phyloP scores from a whole-genome alignment of 164 flowering plant species.

The grape (Vitis vinifera) region DNA sequence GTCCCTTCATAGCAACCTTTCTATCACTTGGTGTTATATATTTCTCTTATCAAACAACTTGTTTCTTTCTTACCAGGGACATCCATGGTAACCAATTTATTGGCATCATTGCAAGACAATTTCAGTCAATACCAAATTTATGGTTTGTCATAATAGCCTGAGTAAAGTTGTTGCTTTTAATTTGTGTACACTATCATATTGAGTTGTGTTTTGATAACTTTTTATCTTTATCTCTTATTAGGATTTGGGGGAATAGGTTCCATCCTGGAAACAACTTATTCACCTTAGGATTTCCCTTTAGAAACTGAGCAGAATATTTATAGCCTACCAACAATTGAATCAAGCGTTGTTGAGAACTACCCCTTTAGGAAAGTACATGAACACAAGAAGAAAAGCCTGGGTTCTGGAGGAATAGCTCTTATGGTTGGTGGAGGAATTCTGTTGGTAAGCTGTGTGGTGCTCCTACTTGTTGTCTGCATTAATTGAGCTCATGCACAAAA shows the following conservation, averaged over 20 bases:
- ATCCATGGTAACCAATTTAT: constrained; percentile 75
- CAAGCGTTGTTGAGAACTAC: no score
- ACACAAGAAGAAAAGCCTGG: no score
- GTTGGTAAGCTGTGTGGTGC: constrained; percentile 30
- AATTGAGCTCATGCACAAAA: constrained; percentile 19
- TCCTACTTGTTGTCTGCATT: constrained; percentile 31
- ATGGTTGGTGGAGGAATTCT: no score
- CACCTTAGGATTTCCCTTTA: no score
- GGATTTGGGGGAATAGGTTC: no score
- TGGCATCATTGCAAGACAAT: constrained; percentile 65
- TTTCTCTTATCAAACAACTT: neutral
- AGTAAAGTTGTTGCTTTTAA: neutral
- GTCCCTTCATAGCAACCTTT: constrained; percentile 15
- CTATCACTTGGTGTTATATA: neutral
- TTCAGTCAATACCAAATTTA: constrained; percentile 55
- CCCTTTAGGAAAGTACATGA: no score
- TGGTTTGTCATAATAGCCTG: constrained; percentile 35
- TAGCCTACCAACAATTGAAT: no score
- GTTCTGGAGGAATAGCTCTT: no score
- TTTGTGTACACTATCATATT: neutral
- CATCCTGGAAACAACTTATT: no score
- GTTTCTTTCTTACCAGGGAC: constrained; percentile 44
- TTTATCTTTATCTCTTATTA: no score
- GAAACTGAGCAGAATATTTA: no score
- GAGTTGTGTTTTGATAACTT: neutral